Evolutionary conservation across 1,139 yeast species (phyloP), one percentile per base, ranked within the genome.

Genomic region (Debaryomyces psychrophilus): DNA sequence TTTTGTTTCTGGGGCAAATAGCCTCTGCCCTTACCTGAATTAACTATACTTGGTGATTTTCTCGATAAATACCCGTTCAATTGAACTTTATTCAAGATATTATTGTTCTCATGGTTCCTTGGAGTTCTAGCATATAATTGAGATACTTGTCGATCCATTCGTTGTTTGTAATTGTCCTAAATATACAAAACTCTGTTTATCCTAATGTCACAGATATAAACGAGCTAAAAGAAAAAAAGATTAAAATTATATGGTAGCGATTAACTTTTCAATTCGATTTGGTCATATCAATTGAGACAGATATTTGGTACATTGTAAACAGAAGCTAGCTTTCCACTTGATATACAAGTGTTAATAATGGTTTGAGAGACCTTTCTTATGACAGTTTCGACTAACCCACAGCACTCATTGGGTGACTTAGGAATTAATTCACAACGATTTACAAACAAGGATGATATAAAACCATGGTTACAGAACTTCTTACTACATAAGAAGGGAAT

Each of bases 391-490:
- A 22, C 22, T 31, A 25, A 17, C 31, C n/a, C n/a, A 20, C 43
- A 39, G 20, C 44, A 41, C 36, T 50, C 55, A 5, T 44, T 51
- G 27, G 35, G 37, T 23, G 64, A 57, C 43, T 46, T 59, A 31
- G 47, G 45, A 5, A 48, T 61, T 12, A 60, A 55, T 29, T 36
- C 17, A 8, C 52, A 56, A 33, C 38, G 49, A 15, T 64, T 64
- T 39, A 42, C 46, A 2, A 42, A 51, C 22, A 64, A 57, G 43
- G 57, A 54, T 31, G 81, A 77, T 27, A 82, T 85, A 54, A 85
- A 85, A 61, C 88, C 90, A 1, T 85, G 90, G 90, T 61, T 85
- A 38, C 84, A 74, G 55, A 66, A 74, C 33, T 68, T 69, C 23
- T 52, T 69, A 45, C 65, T 77, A 40, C 66, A 69, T 17, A 67